Evolutionary conservation across 2,329 filamentous ascomycete species (phyloP), one percentile per base, ranked within the genome.

Genomic region (Magnaporthiopsis rhizophila): DNA sequence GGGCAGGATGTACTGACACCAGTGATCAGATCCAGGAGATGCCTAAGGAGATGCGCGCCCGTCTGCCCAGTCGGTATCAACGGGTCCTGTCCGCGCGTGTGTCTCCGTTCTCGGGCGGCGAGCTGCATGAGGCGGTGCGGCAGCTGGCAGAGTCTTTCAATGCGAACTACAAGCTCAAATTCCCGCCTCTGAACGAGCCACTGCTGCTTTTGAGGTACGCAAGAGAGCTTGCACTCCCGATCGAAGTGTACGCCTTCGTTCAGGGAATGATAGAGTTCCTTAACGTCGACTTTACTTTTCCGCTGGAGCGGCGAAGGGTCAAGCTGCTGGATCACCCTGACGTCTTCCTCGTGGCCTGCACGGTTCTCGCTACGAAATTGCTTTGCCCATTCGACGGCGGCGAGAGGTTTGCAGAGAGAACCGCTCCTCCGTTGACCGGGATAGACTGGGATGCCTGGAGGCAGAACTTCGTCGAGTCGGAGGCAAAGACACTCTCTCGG

Each of bases 331-430:
- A 86, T 62, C 83, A 89, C 67, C 92, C 95, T 0, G 95, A 98
- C 71, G 79, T 90, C 7, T 84, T 90, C 58, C 77, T 97, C 1
- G 80, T 92, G 64, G 81, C 87, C 4, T 78, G 91, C 3, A 74
- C 97, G 3, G 79, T 97, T 2, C 81, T 96, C 18, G 86, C 89
- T 4, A 86, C 89, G 3, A 97, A 97, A 70, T 74, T 97, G 2
- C 80, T 89, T 26, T 92, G 91, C 69, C 91, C 94, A 0, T 86
- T 97, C 59, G 86, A 91, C 70, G 77, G 79, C 28, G 70, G 81
- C 15, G 74, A 79, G 63, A 79, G 87, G 58, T 78, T 83, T 81
- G 74, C 72, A 50, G 80, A 78, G 24, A 68, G 77, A 18, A 13
- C 38, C 6, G 64, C 76, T 78, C 12, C n/a, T 28, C 88, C 91